Evolutionary conservation across 2,329 filamentous ascomycete species (phyloP).

Genomic region (Pestalotiopsis sp.): DNA sequence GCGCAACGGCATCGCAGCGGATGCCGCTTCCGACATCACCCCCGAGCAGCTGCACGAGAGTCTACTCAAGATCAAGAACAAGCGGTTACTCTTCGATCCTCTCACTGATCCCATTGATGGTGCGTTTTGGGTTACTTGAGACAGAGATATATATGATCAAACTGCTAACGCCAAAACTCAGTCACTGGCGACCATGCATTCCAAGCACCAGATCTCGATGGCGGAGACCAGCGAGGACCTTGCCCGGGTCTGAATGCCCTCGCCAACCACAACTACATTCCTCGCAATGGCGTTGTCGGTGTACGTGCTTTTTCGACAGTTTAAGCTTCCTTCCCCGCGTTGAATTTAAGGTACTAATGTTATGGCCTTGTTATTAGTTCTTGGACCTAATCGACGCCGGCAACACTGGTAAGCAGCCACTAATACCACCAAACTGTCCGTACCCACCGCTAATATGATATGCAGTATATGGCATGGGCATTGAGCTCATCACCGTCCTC

Average conservation of each 20-base stretch:
- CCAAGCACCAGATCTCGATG: slow-evolving; percentile 18
- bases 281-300: slow-evolving; percentile 25
- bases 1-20: not conserved
- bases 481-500: slow-evolving; percentile 42
- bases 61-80: slow-evolving; percentile 17
- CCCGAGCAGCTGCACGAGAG: slow-evolving; percentile 15
- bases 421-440: not conserved
- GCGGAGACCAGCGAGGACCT: slow-evolving; percentile 27
- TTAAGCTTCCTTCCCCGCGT: too few species aligned
- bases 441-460: not conserved
- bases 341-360: not conserved
- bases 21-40: slow-evolving; percentile 9
- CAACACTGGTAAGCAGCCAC: slow-evolving; percentile 24
- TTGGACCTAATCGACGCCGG: slow-evolving; percentile 32
- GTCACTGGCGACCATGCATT: slow-evolving; percentile 20
- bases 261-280: slow-evolving; percentile 30
- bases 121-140: not conserved
- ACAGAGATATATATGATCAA: not conserved
- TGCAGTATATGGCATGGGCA: slow-evolving; percentile 45
- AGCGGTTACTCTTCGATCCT: slow-evolving; percentile 19
- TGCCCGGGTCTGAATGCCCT: slow-evolving; percentile 31
- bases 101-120: slow-evolving; percentile 19
- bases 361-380: slow-evolving; percentile 10
- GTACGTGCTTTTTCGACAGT: slow-evolving; percentile 8
- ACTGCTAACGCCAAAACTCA: not conserved